Evolutionary conservation across 306 rosid species (phyloP), one percentile per base, ranked within the genome.

Genomic region (Glycine soja): DNA sequence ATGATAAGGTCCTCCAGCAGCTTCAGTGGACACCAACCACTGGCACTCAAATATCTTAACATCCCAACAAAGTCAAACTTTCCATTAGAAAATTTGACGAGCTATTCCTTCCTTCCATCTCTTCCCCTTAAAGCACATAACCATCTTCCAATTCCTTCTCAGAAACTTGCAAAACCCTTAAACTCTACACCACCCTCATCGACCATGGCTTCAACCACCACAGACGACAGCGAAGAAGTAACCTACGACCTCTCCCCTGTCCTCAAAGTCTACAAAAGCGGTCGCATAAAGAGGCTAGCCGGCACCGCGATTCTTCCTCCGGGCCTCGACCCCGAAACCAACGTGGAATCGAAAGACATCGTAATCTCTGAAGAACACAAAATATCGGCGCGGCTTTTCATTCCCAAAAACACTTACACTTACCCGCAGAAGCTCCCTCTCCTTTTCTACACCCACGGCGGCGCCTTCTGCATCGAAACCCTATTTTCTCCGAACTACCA

Each of bases 401-500:
- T 87, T 36, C 94, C 97, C 46, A 89, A 81, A 70, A 11, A 36
- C 73, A 19, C 24, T 19, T 19, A 19, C 18, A 34, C 32, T 4
- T 62, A 46, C 18, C 83, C 80, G 3, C 80, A 69, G 7, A 90
- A 90, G 79, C 89, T 94, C 57, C 98, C 98, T 57, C 78, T 94
- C 6, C 54, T 94, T 0, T 56, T 91, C 9, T 92, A 92, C 76
- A 42, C 87, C 18, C 98, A 94, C 24, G 98, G 98, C 9, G 94
- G 98, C 13, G 93, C 84, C 7, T 91, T 94, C 85, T 54, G 83
- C 74, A 76, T 94, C 58, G 94, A 89, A 72, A 70, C 94, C 1
- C 89, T 95, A 0, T 88, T 82, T 54, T 92, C 92, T 1, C 83
- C 96, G 0, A 59, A 42, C 32, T 94, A 89, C 88, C 89, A 90